Conservation (phyloP, 768 basidiomycete genomes). For the Panellus pusillus region DNA sequence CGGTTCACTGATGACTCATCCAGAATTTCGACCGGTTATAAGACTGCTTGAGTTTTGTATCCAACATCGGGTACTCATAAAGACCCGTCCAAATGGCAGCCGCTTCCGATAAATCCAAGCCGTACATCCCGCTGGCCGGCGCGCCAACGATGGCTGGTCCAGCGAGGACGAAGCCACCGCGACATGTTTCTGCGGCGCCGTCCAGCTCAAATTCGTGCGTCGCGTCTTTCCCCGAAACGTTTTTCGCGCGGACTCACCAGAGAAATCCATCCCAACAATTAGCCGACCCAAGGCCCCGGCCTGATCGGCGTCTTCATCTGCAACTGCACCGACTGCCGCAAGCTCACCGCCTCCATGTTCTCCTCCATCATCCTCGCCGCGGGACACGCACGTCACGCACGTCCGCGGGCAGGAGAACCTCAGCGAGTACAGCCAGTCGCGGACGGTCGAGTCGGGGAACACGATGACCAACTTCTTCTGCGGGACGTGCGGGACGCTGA, state of each 20-base stretch:
- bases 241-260: too few species aligned
- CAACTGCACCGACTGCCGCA: constrained; percentile 18
- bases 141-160: constrained; percentile 14
- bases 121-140: constrained; percentile 5
- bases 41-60: too few species aligned
- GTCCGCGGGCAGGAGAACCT: constrained; percentile 8
- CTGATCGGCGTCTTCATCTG: constrained; percentile 13
- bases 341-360: constrained; percentile 17
- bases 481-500: constrained; percentile 11
- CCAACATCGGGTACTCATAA: too few species aligned
- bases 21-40: too few species aligned
- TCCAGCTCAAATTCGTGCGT: constrained; percentile 14
- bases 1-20: too few species aligned
- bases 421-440: background rate
- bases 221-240: too few species aligned
- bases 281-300: constrained; percentile 12
- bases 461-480: constrained; percentile 10
- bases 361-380: constrained; percentile 10
- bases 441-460: constrained; percentile 3
- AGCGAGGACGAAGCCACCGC: constrained; percentile 15
- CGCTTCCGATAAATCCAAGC: constrained; percentile 1
- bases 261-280: background rate
- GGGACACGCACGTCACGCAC: constrained; percentile 2
- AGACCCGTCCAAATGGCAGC: background rate
- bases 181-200: constrained; percentile 12